phyloP scores from a whole-genome alignment of 352 stramenopile genomes.

The Pythium aquatile region DNA sequence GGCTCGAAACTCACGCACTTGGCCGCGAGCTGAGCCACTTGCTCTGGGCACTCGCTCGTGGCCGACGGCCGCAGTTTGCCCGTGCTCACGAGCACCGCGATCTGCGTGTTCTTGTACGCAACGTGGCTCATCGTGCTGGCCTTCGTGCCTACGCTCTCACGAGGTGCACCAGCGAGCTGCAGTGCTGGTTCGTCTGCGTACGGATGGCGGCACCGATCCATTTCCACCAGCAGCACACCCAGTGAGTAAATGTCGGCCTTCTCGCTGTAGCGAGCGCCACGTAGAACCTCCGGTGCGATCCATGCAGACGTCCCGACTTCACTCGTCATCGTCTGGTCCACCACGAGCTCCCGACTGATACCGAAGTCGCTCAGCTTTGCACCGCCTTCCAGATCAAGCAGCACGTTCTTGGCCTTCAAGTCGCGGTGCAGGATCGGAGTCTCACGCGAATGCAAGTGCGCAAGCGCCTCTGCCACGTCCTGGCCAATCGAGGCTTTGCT shows the following conservation, averaged over 20 bases:
- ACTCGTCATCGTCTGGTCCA: constrained; percentile 23
- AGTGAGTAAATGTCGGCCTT: constrained; percentile 32
- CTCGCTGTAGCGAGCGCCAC: constrained; percentile 26
- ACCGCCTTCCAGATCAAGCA: background rate
- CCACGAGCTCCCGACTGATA: constrained; percentile 6
- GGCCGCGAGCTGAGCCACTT: too few species aligned
- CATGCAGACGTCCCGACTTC: constrained; percentile 25
- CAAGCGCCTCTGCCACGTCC: constrained; percentile 14
- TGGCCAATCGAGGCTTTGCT: constrained; percentile 2
- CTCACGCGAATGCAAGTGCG: constrained; percentile 19
- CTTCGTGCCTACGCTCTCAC: too few species aligned
- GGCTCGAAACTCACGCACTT: too few species aligned
- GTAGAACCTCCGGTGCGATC: constrained; percentile 27
- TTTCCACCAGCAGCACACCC: constrained; percentile 25
- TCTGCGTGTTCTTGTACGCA: too few species aligned
- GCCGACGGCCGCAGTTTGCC: too few species aligned
- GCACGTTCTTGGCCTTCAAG: constrained; percentile 16
- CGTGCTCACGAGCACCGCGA: too few species aligned
- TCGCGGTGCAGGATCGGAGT: constrained; percentile 20
- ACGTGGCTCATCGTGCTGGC: too few species aligned
- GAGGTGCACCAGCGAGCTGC: too few species aligned
- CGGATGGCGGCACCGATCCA: constrained; percentile 19
- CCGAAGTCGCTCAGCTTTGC: constrained; percentile 10
- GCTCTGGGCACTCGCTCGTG: too few species aligned
- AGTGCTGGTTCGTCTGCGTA: background rate